Base-by-base conservation (phyloP, 176 grass and related monocot species). In the Triticum urartu region DNA sequence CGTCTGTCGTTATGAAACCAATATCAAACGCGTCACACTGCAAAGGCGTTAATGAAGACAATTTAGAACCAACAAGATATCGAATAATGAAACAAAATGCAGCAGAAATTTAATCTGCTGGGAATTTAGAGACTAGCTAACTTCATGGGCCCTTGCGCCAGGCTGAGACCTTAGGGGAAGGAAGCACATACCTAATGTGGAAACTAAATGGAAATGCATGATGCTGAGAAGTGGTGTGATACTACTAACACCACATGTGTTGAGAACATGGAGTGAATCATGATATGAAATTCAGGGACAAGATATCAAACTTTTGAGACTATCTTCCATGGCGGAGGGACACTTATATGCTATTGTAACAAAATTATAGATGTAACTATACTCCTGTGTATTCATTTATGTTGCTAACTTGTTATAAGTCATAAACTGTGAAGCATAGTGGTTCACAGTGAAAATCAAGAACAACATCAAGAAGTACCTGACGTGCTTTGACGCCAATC, bases 1-100 rank as follows among this genome's bases (percentile, higher is more conserved):
- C 94, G 7, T 99, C 90, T 65, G 97, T 94, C 11, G 94, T 99
- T 77, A 99, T 99, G 80, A 99, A 90, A 77, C 94, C 92, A 86
- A 97, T 99, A 82, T 97, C 92, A 82, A 94, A 99, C 25, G 94
- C 85, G 15, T 97, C 94, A 3, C 88, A 97, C 97, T 99, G 89
- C 83, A 94, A 67, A 85, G 90, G 14, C 79, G 3, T 76, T 72
- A 33, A 36, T 26, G 61, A 39, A 24, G 60, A 84, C 22, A 85
- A 81, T 72, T 35, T 78, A 17, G 61, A 25, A 64, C 20, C 60
- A 77, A 70, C 42, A 39, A 42, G 32, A 35, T 40, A 65, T 77
- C 30, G 61, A 35, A 75, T 58, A 12, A 64, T 33, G 13, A 26
- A 26, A 75, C 38, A 26, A 71, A 78, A 81, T 70, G 25, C 62